A percentile compares a stretch with the other conserved stretches of the same genome.
Conservation (phyloP, 2,329 filamentous ascomycete genomes). For the Aspergillus jensenii region DNA sequence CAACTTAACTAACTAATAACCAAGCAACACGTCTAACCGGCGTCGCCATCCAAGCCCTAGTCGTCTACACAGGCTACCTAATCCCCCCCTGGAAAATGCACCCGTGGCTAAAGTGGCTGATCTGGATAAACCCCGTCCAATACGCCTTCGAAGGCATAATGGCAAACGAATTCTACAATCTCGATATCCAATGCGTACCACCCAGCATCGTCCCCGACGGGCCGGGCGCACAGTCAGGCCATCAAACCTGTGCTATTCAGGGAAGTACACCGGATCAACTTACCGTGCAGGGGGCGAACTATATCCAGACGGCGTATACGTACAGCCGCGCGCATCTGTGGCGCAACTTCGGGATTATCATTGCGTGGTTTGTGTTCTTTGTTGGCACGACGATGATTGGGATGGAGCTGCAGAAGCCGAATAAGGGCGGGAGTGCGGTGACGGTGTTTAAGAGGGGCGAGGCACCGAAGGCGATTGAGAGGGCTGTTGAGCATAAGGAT, state of each 20-base stretch:
- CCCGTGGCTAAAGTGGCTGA: constrained; percentile 64
- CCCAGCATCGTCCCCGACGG: constrained; percentile 58
- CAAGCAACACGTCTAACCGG: constrained; percentile 51
- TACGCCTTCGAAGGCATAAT: constrained; percentile 70
- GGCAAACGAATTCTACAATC: constrained; percentile 67
- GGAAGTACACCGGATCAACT: constrained; percentile 56
- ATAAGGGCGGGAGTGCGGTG: constrained; percentile 74
- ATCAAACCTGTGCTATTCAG: constrained; percentile 61
- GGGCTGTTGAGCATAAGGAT: constrained; percentile 53
- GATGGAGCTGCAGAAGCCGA: constrained; percentile 75
- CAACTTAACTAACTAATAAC: not conserved
- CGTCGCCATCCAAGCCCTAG: constrained; percentile 49
- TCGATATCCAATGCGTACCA: constrained; percentile 55
- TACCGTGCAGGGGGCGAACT: constrained; percentile 55
- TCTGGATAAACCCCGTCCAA: constrained; percentile 66
- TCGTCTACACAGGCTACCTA: constrained; percentile 66
- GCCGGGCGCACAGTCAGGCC: constrained; percentile 45
- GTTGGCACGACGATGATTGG: constrained; percentile 72
- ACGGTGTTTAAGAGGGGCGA: constrained; percentile 73
- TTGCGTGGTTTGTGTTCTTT: constrained; percentile 74
- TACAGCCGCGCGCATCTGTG: constrained; percentile 61
- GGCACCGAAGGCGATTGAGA: constrained; percentile 58
- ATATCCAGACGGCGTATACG: constrained; percentile 55
- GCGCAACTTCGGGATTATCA: constrained; percentile 77
- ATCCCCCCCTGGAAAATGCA: constrained; percentile 63